phyloP scores from a whole-genome alignment of 2,329 filamentous ascomycete genomes.

The Fusarium sp. region DNA sequence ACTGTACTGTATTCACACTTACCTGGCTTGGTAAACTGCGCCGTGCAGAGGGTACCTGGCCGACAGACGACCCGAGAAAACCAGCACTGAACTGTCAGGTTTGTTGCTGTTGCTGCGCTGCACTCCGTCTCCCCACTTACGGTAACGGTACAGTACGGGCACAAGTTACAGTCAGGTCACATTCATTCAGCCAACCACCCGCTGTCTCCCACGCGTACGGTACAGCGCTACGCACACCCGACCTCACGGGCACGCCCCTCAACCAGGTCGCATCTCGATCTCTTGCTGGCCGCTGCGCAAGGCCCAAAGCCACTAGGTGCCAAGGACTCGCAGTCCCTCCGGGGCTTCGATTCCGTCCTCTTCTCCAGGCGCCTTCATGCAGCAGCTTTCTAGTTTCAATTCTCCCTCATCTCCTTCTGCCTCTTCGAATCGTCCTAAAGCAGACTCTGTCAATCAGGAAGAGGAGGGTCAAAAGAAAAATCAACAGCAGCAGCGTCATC shows the following conservation, averaged over 20 bases:
- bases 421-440: slow-evolving; percentile 17
- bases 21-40: slow-evolving; percentile 29
- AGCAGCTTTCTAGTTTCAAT: slow-evolving; percentile 41
- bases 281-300: slow-evolving; percentile 40
- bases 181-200: slow-evolving; percentile 30
- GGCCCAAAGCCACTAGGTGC: slow-evolving; percentile 41
- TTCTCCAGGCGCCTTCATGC: slow-evolving; percentile 49
- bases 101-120: background rate
- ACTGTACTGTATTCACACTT: slow-evolving; percentile 30
- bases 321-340: slow-evolving; percentile 44
- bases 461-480: slow-evolving; percentile 19
- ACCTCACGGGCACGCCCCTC: slow-evolving; percentile 35
- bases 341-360: slow-evolving; percentile 44
- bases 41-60: slow-evolving; percentile 25
- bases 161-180: slow-evolving; percentile 12
- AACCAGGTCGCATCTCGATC: slow-evolving; percentile 45
- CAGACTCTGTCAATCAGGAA: slow-evolving; percentile 32
- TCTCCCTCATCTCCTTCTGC: slow-evolving; percentile 35
- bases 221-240: slow-evolving; percentile 33
- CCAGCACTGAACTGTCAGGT: slow-evolving; percentile 15
- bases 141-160: background rate
- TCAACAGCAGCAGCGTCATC: slow-evolving; percentile 1
- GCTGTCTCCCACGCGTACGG: slow-evolving; percentile 21
- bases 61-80: background rate
- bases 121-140: slow-evolving; percentile 20